These are phyloP conservation scores for Ophiostoma australiae DNA, from an alignment of 2,329 filamentous ascomycete genomes.

Conservation along the genomic window DNA sequence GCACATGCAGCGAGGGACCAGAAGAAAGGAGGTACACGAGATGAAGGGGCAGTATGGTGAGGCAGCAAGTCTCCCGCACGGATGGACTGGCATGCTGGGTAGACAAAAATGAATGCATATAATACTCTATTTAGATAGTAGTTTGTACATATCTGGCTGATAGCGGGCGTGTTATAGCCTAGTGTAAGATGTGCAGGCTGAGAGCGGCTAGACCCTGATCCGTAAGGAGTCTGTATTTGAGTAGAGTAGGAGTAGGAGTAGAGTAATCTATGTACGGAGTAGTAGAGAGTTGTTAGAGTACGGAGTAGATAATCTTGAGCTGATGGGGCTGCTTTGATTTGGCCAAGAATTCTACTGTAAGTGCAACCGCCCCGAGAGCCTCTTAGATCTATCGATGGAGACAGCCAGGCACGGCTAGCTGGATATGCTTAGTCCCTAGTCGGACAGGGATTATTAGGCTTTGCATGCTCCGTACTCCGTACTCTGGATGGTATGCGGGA, in stretches of 20 bases:
- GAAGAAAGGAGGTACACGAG: not conserved
- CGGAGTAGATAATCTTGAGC: too few species aligned
- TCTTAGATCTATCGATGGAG: not conserved
- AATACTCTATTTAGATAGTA: too few species aligned
- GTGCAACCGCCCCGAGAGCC: slow-evolving; percentile 9
- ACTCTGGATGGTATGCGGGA: not conserved
- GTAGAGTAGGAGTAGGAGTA: not conserved
- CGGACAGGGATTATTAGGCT: slow-evolving; percentile 1
- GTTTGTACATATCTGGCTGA: too few species aligned
- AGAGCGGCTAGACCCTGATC: not conserved
- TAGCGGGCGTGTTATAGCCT: not conserved
- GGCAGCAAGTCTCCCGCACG: not conserved
- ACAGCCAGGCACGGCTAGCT: not conserved
- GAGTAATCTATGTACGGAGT: too few species aligned
- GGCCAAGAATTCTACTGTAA: too few species aligned
- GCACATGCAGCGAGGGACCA: not conserved
- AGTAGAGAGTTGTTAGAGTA: too few species aligned
- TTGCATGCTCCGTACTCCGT: not conserved
- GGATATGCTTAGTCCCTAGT: not conserved
- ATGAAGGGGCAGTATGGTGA: slow-evolving; percentile 12
- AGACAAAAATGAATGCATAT: not conserved
- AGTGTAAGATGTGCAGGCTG: slow-evolving; percentile 7
- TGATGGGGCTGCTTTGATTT: too few species aligned
- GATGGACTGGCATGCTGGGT: not conserved
- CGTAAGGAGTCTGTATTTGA: not conserved